These are phyloP conservation scores for Prunus mongolica DNA, from an alignment of 306 rosid species.

Conservation along the genomic window DNA sequence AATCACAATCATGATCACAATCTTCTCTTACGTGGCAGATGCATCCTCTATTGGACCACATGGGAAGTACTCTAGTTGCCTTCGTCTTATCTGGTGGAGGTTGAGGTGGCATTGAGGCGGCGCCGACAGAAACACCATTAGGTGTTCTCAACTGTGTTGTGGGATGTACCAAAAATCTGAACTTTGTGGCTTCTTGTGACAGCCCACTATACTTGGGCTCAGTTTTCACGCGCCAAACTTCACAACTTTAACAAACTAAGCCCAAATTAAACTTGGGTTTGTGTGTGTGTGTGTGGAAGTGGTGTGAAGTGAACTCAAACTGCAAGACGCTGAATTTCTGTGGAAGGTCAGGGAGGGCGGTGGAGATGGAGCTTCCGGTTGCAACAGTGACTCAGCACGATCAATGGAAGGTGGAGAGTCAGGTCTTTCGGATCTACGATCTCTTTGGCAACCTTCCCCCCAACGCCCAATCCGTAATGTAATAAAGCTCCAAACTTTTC, in stretches of 20 bases:
- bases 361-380: conserved; percentile 25
- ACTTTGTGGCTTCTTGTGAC: too few species aligned
- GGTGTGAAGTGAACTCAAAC: neutral
- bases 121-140: neutral
- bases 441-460: conserved; percentile 43
- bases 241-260: neutral
- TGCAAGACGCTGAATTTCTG: neutral
- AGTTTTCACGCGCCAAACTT: neutral
- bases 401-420: conserved; percentile 56
- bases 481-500: neutral
- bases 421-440: conserved; percentile 50
- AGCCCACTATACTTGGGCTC: neutral
- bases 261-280: neutral
- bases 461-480: conserved; percentile 55
- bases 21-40: neutral
- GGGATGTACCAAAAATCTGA: too few species aligned
- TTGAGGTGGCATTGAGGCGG: neutral
- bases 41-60: neutral
- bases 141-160: too few species aligned
- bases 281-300: neutral
- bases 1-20: neutral
- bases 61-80: neutral
- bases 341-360: neutral
- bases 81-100: neutral
- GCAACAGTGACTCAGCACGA: conserved; percentile 59